Evolutionary conservation across 495 filamentous ascomycete species (phyloP), one percentile per base, ranked within the genome.

Genomic region (Penicillium flavigenum): DNA sequence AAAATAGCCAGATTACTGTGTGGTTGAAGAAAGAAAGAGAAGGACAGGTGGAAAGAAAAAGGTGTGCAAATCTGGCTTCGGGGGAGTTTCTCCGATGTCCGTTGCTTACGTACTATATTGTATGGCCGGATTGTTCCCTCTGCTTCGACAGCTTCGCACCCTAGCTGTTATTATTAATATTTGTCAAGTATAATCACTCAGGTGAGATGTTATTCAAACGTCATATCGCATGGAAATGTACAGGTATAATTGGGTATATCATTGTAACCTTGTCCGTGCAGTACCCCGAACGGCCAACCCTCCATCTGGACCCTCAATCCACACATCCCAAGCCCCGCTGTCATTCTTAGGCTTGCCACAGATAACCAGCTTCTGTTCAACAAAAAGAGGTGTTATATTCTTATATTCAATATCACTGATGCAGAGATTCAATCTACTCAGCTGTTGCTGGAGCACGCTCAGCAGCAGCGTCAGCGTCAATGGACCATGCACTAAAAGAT

Each of bases 401-500:
- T 80, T 82, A 65, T 97, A 98, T 41, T 89, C 80, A 42, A 98
- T 79, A 1, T 65, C 70, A 24, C 88, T 70, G 17, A 65, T 51
- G 39, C 63, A 50, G 9, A 64, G 54, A 10, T 59, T 56, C 7
- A 47, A 4, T 1, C 17, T 48, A n/a, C 45, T 34, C 2, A 91
- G 64, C 43, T 83, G 74, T 4, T 71, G 70, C 38, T 79, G 70
- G 16, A 96, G 65, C 16, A 84, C 76, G 19, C 82, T 78, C 34
- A 96, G 71, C 71, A 97, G 83, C 11, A 97, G 68, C 1, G 85
- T 84, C 41, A 93, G 73, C n/a, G 83, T 83, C 62, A 98, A 75
- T 0, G 93, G 93, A 0, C 93, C 93, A 64, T 97, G 93, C 29
- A 96, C 88, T 12, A 98, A 79, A 24, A 90, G 75, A 50, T 86